Evolutionary conservation across 345 rosid species (phyloP), one percentile per base, ranked within the genome.

Genomic region (Hibiscus trionum): DNA sequence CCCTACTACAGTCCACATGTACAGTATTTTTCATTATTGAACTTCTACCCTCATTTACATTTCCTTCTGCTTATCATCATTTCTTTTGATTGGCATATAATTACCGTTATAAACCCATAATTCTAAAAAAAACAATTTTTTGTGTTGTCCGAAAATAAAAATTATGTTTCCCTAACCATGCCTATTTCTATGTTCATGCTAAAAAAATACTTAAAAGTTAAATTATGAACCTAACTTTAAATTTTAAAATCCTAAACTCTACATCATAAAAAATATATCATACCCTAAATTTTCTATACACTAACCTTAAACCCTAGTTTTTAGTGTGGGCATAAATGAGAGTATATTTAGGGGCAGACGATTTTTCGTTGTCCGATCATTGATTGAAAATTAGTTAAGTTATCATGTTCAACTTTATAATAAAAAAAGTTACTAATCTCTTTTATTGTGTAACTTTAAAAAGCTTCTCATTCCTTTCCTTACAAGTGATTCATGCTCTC

Each of bases 1-100:
- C 15, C 76, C 29, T 29, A 37, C 42, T 39, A 39, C 44, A 7
- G 2, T 39, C 44, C 19, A 53, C 70, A 19, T 84, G 92, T 88
- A 86, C 82, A 86, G 66, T 75, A 67, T 56, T 80, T 68, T 80
- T 52, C 66, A 72, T 63, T 65, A 74, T 69, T 49, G 70, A 75
- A 65, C 79, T 57, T 63, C 79, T 72, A 66, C 63, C 70, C 63
- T 66, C 64, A 5, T 11, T 12, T 61, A 37, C 12, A n/a, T 46
- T 26, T 69, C 17, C 17, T 16, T 50, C 55, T 7, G 9, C 9
- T 55, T 55, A 55, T 17, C 58, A 55, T 55, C 58, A 55, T 19
- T 55, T 55, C 53, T 2, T 49, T 49, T 49, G 53, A 49, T 49
- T 49, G 15, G 53, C 53, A 11, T 49, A 49, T 49, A 49, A 11